These are phyloP conservation scores for Anethum foeniculum DNA, from an alignment of 140 eudicot genomes.

Conservation along the genomic window DNA sequence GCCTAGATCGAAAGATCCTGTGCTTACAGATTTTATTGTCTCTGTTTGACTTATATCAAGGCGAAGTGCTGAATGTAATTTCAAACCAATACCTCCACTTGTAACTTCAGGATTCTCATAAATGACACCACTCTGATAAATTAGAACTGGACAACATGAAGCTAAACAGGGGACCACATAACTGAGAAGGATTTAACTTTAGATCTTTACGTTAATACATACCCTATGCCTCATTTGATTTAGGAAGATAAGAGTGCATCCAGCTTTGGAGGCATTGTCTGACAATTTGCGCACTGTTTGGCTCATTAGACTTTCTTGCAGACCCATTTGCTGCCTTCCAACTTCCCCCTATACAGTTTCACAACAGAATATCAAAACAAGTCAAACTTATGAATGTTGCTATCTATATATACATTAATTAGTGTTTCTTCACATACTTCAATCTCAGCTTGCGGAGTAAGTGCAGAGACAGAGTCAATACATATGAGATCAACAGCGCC, in stretches of 20 bases:
- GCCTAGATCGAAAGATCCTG: constrained; percentile 4
- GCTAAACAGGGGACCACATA: no score
- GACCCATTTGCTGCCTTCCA: constrained; percentile 99
- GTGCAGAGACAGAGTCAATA: constrained; percentile 96
- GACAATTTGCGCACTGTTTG: constrained; percentile 98
- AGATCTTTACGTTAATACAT: no score
- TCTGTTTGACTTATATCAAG: constrained; percentile 97
- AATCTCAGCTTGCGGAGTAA: constrained; percentile 97
- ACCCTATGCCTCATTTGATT: constrained; percentile 98
- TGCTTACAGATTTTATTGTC: constrained; percentile 91
- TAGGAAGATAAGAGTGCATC: constrained; percentile 91
- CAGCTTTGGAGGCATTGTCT: constrained; percentile 98
- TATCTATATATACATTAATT: not conserved
- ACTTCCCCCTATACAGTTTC: constrained; percentile 77
- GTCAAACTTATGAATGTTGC: not conserved
- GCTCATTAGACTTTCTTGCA: constrained; percentile 99
- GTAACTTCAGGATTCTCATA: constrained; percentile 99
- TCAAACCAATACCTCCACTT: constrained; percentile 97
- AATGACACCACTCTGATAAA: constrained; percentile 75
- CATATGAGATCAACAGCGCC: constrained; percentile 98
- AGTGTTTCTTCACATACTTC: constrained; percentile 42
- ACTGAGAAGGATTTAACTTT: no score
- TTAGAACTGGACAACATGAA: no score
- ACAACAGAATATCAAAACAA: constrained; percentile 3
- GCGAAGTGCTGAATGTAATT: constrained; percentile 96